These are phyloP conservation scores for Teunomyces atbi DNA, from an alignment of 805 yeast genomes.

Conservation along the genomic window DNA sequence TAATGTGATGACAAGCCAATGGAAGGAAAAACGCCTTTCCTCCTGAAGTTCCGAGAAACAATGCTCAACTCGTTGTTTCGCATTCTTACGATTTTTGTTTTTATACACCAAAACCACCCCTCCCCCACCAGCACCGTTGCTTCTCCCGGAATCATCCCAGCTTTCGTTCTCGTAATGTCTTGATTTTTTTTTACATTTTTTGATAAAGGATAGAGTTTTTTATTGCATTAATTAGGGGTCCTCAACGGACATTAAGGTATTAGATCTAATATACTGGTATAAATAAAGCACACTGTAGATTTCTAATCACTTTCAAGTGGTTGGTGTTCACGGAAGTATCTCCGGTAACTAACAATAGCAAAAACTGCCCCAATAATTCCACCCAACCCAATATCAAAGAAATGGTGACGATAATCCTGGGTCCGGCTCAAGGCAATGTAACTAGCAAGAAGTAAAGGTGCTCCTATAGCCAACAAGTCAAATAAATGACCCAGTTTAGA, in stretches of 20 bases:
- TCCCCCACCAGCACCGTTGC: slow-evolving; percentile 4
- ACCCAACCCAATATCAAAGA: slow-evolving; percentile 34
- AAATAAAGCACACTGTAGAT: slow-evolving; percentile 1
- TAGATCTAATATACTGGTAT: slow-evolving; percentile 7
- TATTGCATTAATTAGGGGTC: slow-evolving; percentile 49
- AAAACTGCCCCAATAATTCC: slow-evolving; percentile 27
- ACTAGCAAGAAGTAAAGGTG: slow-evolving; percentile 22
- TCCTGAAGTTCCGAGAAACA: slow-evolving; percentile 16
- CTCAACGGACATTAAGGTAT: slow-evolving; percentile 48
- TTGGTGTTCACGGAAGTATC: slow-evolving; percentile 21
- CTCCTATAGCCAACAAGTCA: slow-evolving; percentile 8
- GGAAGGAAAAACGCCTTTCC: not conserved
- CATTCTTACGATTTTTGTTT: slow-evolving; percentile 14
- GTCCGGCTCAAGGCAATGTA: slow-evolving; percentile 26
- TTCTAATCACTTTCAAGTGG: not conserved
- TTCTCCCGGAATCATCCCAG: slow-evolving; percentile 4
- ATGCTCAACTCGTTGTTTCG: slow-evolving; percentile 49
- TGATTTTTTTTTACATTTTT: slow-evolving; percentile 19
- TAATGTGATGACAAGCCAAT: slow-evolving; percentile 40
- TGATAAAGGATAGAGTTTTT: slow-evolving; percentile 34
- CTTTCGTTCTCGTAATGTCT: slow-evolving; percentile 16
- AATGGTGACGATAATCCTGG: slow-evolving; percentile 32
- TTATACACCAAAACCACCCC: slow-evolving; percentile 5
- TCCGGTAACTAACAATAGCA: slow-evolving; percentile 25
- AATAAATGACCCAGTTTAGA: slow-evolving; percentile 5